Percentiles rank a stretch among this genome's conserved stretches.
Conservation (phyloP, 495 filamentous ascomycete species). For the Parmelia sp. region DNA sequence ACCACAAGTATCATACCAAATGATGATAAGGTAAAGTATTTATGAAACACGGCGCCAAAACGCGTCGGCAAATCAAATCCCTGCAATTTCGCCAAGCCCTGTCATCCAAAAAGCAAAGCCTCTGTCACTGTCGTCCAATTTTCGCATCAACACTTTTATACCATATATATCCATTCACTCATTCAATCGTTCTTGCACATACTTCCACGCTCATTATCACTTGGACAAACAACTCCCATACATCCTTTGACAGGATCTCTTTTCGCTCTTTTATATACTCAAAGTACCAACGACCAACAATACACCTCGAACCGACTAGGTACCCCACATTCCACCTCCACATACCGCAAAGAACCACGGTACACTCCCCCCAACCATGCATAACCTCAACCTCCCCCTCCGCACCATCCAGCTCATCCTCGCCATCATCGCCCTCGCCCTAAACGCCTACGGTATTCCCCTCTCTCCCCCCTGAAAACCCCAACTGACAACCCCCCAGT, state of each 20-base stretch:
- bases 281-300: no score
- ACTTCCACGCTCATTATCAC: constrained; percentile 1
- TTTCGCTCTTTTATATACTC: constrained; percentile 3
- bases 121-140: not conserved
- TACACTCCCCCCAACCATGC: constrained; percentile 31
- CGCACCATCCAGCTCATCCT: constrained; percentile 60
- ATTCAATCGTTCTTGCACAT: not conserved
- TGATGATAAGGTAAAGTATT: no score
- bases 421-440: constrained; percentile 61
- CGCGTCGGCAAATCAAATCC: not conserved
- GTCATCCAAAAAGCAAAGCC: not conserved
- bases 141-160: not conserved
- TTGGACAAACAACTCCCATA: not conserved
- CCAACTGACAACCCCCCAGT: constrained; percentile 17
- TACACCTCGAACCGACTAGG: no score
- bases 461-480: constrained; percentile 3
- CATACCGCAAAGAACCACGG: not conserved
- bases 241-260: constrained; percentile 13
- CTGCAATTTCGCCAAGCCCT: not conserved
- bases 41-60: constrained; percentile 1
- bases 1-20: no score
- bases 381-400: constrained; percentile 52
- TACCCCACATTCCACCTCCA: constrained; percentile 16
- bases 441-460: constrained; percentile 63
- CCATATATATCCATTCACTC: not conserved